These are phyloP conservation scores for Fusarium sp. DNA, from an alignment of 2,329 filamentous ascomycete genomes.

Conservation along the genomic window DNA sequence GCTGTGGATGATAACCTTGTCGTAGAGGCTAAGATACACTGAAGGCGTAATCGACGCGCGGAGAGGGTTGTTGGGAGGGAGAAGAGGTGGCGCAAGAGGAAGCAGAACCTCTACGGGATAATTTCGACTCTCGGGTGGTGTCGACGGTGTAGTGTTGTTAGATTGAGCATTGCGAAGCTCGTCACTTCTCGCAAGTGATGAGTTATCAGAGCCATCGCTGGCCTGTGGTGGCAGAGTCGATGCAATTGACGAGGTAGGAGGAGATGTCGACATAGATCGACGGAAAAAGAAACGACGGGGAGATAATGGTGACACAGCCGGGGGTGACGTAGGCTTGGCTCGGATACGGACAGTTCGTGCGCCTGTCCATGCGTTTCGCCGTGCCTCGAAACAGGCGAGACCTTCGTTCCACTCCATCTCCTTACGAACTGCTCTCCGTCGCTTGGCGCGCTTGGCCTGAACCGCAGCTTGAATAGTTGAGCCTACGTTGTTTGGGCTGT, in stretches of 20 bases:
- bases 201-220: slow-evolving; percentile 57
- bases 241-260: slow-evolving; percentile 49
- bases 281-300: slow-evolving; percentile 67
- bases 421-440: slow-evolving; percentile 70
- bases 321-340: slow-evolving; percentile 60
- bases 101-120: slow-evolving; percentile 75
- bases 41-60: slow-evolving; percentile 81
- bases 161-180: slow-evolving; percentile 53
- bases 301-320: slow-evolving; percentile 62
- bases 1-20: slow-evolving; percentile 85
- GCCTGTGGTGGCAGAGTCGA: slow-evolving; percentile 44
- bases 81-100: slow-evolving; percentile 79
- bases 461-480: slow-evolving; percentile 58
- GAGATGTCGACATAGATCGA: slow-evolving; percentile 60
- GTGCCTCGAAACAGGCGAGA: slow-evolving; percentile 81
- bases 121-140: slow-evolving; percentile 34
- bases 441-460: slow-evolving; percentile 67
- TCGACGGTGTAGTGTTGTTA: slow-evolving; percentile 54
- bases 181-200: slow-evolving; percentile 58
- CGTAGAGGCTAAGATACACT: slow-evolving; percentile 87
- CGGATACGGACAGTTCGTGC: slow-evolving; percentile 73
- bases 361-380: slow-evolving; percentile 88
- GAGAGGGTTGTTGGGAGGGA: slow-evolving; percentile 82
- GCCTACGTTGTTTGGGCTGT: slow-evolving; percentile 64
- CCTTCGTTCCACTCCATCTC: slow-evolving; percentile 86